Evolutionary conservation across 805 yeast genomes (phyloP).

Genomic region (Blastobotrys robertii): DNA sequence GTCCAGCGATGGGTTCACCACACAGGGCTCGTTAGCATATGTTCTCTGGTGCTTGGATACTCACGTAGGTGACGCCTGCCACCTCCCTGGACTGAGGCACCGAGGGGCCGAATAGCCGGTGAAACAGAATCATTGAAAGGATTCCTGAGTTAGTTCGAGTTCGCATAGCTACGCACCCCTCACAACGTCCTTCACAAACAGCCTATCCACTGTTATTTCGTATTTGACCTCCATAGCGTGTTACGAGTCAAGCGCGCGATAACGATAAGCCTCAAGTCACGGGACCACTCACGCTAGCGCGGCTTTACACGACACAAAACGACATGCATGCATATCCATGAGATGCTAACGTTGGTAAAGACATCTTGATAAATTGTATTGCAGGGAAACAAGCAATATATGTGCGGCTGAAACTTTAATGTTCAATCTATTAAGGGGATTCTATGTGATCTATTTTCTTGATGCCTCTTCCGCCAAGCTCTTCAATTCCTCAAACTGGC

Average conservation of each 20-base stretch:
- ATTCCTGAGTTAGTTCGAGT: conserved; percentile 33
- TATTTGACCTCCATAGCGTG: conserved; percentile 15
- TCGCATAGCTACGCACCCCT: conserved; percentile 33
- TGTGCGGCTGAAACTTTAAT: too few species aligned
- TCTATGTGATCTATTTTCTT: too few species aligned
- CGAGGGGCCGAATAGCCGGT: conserved; percentile 57
- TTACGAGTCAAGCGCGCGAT: neutral
- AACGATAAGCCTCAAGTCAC: too few species aligned
- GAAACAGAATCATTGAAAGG: conserved; percentile 58
- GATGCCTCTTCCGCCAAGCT: neutral
- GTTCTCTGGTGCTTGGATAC: conserved; percentile 4
- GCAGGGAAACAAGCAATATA: neutral
- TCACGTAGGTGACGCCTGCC: conserved; percentile 44
- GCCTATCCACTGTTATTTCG: conserved; percentile 33
- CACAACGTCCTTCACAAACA: conserved; percentile 44
- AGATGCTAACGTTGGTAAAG: neutral
- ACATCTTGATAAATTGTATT: neutral
- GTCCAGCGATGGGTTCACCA: conserved; percentile 41
- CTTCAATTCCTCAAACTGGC: neutral
- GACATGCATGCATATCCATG: neutral
- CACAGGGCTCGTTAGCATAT: conserved; percentile 30
- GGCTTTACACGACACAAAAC: neutral
- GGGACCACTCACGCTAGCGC: too few species aligned
- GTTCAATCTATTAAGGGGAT: too few species aligned
- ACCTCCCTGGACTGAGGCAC: conserved; percentile 48